These are phyloP conservation scores for Colletotrichum truncatum DNA, from an alignment of 2,329 filamentous ascomycete species.

Conservation along the genomic window DNA sequence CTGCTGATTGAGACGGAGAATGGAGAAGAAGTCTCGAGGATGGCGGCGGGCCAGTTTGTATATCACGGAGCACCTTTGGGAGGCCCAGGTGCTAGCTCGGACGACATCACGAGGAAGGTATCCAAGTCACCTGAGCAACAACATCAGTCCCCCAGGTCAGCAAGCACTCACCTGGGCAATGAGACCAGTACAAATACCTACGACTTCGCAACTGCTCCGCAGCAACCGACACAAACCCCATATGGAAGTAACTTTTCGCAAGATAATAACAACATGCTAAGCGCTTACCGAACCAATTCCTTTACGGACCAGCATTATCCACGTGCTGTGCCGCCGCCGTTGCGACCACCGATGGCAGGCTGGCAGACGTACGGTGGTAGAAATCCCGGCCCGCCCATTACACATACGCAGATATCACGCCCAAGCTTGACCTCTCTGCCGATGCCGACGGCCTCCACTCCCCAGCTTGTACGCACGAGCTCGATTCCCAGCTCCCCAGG, in stretches of 20 bases:
- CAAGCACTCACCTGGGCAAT: slow-evolving; percentile 40
- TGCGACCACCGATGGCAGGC: slow-evolving; percentile 48
- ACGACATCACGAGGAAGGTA: slow-evolving; percentile 50
- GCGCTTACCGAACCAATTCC: slow-evolving; percentile 61
- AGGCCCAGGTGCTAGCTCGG: slow-evolving; percentile 45
- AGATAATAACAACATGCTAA: slow-evolving; percentile 62
- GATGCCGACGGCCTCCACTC: slow-evolving; percentile 53
- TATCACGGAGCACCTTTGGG: slow-evolving; percentile 47
- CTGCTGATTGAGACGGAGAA: slow-evolving; percentile 61
- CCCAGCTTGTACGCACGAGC: slow-evolving; percentile 65
- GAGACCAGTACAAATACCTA: slow-evolving; percentile 63
- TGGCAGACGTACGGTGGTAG: slow-evolving; percentile 55
- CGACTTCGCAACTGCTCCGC: slow-evolving; percentile 63
- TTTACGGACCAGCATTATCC: slow-evolving; percentile 58
- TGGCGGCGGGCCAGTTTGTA: slow-evolving; percentile 54
- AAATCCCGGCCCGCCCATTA: slow-evolving; percentile 42
- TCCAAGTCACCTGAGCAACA: slow-evolving; percentile 55
- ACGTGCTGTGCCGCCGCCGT: slow-evolving; percentile 42
- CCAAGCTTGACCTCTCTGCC: slow-evolving; percentile 59
- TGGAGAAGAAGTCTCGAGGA: slow-evolving; percentile 63
- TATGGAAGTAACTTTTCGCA: slow-evolving; percentile 51
- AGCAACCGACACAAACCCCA: slow-evolving; percentile 35
- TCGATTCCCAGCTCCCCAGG: slow-evolving; percentile 54
- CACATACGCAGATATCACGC: slow-evolving; percentile 55
- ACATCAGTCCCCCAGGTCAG: slow-evolving; percentile 43